These are phyloP conservation scores for Penicillium paneum DNA, from an alignment of 2,329 filamentous ascomycete genomes.

Conservation along the genomic window DNA sequence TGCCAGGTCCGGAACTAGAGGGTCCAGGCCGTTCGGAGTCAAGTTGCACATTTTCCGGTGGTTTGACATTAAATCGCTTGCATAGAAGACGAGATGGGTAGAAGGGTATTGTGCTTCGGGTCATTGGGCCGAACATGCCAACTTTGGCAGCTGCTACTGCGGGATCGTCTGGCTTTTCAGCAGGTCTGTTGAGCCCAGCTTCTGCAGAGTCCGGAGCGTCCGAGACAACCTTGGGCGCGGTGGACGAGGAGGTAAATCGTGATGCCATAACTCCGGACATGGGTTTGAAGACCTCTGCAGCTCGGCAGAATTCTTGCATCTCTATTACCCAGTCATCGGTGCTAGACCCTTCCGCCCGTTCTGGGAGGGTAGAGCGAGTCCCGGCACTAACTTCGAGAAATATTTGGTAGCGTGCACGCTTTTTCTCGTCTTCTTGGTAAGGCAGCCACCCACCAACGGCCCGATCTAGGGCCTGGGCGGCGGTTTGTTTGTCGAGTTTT, in stretches of 20 bases:
- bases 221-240: conserved; percentile 39
- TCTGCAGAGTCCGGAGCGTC: conserved; percentile 34
- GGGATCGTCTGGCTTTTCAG: conserved; percentile 65
- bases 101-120: conserved; percentile 68
- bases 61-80: conserved; percentile 87
- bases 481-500: conserved; percentile 63
- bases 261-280: conserved; percentile 91
- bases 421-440: conserved; percentile 77
- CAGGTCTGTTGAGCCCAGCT: conserved; percentile 48
- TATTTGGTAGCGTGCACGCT: conserved; percentile 73
- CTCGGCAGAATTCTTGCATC: conserved; percentile 71
- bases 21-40: conserved; percentile 46
- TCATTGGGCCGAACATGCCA: conserved; percentile 91
- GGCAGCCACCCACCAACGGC: conserved; percentile 69
- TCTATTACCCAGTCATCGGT: conserved; percentile 78
- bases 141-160: conserved; percentile 82
- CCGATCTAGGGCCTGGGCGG: conserved; percentile 65
- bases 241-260: conserved; percentile 69
- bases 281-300: conserved; percentile 80
- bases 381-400: conserved; percentile 78
- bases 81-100: conserved; percentile 81
- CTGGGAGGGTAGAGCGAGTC: conserved; percentile 56
- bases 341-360: conserved; percentile 50
- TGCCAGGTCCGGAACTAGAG: conserved; percentile 20
- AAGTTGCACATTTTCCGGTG: conserved; percentile 65